Percentiles rank a stretch among this genome's conserved stretches.
Evolutionary conservation across 2,329 filamentous ascomycete genomes (phyloP).

Genomic region (Fusarium brevicatenulatum): DNA sequence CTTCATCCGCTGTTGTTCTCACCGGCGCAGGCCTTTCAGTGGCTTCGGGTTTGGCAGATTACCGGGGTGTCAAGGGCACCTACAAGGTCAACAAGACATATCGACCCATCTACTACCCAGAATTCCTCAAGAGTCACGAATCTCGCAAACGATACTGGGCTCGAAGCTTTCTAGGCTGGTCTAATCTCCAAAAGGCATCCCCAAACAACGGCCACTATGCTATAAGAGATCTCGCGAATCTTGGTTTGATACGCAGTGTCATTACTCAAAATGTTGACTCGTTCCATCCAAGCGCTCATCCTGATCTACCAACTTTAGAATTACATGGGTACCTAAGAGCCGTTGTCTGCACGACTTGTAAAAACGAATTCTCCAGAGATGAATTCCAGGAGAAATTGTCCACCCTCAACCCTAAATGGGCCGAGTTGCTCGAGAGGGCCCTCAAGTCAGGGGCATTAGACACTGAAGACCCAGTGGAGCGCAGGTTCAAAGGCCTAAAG

Average conservation of each 20-base stretch:
- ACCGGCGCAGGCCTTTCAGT: slow-evolving; percentile 94
- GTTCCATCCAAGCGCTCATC: slow-evolving; percentile 84
- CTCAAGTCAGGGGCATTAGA: slow-evolving; percentile 78
- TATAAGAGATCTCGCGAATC: slow-evolving; percentile 73
- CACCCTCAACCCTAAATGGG: slow-evolving; percentile 87
- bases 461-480: slow-evolving; percentile 78
- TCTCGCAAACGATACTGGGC: slow-evolving; percentile 96
- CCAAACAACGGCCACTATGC: slow-evolving; percentile 86
- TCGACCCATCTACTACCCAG: slow-evolving; percentile 90
- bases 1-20: slow-evolving; percentile 60
- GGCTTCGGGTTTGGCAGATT: slow-evolving; percentile 91
- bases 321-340: slow-evolving; percentile 90
- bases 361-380: slow-evolving; percentile 74
- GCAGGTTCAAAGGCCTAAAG: slow-evolving; percentile 74
- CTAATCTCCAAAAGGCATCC: slow-evolving; percentile 77
- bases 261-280: slow-evolving; percentile 98
- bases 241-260: slow-evolving; percentile 79
- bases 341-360: slow-evolving; percentile 83
- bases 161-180: slow-evolving; percentile 92
- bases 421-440: slow-evolving; percentile 76
- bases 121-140: slow-evolving; percentile 85
- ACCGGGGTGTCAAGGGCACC: slow-evolving; percentile 87
- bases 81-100: slow-evolving; percentile 93
- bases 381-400: slow-evolving; percentile 81
- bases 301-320: slow-evolving; percentile 78